Evolutionary conservation across 495 filamentous ascomycete genomes (phyloP).

Genomic region (Tuber umbilicatum): DNA sequence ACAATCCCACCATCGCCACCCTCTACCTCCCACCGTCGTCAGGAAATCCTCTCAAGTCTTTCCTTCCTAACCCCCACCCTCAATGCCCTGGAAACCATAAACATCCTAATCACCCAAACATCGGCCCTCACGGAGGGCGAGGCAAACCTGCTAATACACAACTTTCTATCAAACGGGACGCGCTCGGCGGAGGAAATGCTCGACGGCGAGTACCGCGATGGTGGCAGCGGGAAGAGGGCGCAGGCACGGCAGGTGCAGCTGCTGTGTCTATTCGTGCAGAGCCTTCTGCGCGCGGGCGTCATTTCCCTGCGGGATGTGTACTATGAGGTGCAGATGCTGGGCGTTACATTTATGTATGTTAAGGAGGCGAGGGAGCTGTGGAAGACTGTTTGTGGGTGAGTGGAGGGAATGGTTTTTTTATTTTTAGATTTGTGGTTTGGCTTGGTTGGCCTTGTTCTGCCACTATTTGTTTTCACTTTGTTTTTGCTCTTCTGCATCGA

Average conservation of each 20-base stretch:
- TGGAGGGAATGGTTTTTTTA: not conserved
- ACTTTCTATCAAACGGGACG: constrained; percentile 31
- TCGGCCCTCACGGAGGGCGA: constrained; percentile 25
- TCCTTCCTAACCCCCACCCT: constrained; percentile 42
- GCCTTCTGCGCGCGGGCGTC: constrained; percentile 40
- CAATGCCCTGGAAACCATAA: constrained; percentile 43
- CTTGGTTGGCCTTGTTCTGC: not conserved
- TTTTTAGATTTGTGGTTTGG: too few species aligned
- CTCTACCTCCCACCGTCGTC: constrained; percentile 16
- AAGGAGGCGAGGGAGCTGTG: constrained; percentile 41
- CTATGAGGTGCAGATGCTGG: constrained; percentile 46
- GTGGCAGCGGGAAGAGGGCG: constrained; percentile 22
- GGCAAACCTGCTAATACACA: constrained; percentile 25
- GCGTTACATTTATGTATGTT: constrained; percentile 46
- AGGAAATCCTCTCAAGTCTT: constrained; percentile 27
- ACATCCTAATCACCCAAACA: constrained; percentile 36
- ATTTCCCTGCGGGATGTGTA: constrained; percentile 42
- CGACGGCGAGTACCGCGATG: constrained; percentile 4
- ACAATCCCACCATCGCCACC: constrained; percentile 2
- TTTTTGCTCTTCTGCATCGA: not conserved
- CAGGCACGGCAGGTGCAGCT: constrained; percentile 43
- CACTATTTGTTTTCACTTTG: not conserved
- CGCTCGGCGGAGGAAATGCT: constrained; percentile 26
- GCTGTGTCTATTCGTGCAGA: constrained; percentile 45
- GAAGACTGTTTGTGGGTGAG: constrained; percentile 26